Evolutionary conservation across 495 filamentous ascomycete species (phyloP).

Genomic region (Poronia punctata): DNA sequence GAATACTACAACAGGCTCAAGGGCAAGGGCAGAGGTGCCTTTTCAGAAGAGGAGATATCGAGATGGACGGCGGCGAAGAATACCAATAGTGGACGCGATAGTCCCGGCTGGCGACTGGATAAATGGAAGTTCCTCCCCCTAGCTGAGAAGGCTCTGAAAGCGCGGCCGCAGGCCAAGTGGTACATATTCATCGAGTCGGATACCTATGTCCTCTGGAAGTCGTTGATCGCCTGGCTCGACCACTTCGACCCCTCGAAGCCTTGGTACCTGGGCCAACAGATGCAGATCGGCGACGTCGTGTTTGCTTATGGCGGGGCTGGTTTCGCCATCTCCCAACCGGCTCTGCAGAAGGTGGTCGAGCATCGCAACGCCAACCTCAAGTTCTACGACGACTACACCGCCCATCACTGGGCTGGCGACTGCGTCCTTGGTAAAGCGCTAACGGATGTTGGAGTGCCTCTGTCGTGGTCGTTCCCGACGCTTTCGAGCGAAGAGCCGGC

Average conservation of each 20-base stretch:
- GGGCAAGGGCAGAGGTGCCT: slow-evolving; percentile 21
- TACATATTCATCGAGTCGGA: slow-evolving; percentile 60
- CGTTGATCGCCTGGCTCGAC: slow-evolving; percentile 43
- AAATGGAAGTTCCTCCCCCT: slow-evolving; percentile 64
- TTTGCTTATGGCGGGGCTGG: slow-evolving; percentile 53
- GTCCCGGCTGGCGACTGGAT: slow-evolving; percentile 49
- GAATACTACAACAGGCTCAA: slow-evolving; percentile 23
- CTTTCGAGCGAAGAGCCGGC: slow-evolving; percentile 30
- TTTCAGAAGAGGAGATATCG: slow-evolving; percentile 16
- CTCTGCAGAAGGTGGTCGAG: slow-evolving; percentile 35
- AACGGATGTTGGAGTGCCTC: slow-evolving; percentile 29
- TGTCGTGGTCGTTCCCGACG: slow-evolving; percentile 43
- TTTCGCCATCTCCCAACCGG: slow-evolving; percentile 44
- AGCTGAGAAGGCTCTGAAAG: slow-evolving; percentile 42
- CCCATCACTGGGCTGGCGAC: slow-evolving; percentile 45
- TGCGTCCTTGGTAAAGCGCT: slow-evolving; percentile 46
- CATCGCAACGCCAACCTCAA: slow-evolving; percentile 20
- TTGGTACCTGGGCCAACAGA: slow-evolving; percentile 45
- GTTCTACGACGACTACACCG: slow-evolving; percentile 26
- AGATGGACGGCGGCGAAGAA: slow-evolving; percentile 24
- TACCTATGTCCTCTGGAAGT: slow-evolving; percentile 54
- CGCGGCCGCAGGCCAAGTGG: slow-evolving; percentile 49
- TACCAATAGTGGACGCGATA: slow-evolving; percentile 21
- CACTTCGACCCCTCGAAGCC: slow-evolving; percentile 38
- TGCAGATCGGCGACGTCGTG: slow-evolving; percentile 27